Conservation (phyloP, 2,329 filamentous ascomycete genomes). For the Hymenoscyphus infarciens region DNA sequence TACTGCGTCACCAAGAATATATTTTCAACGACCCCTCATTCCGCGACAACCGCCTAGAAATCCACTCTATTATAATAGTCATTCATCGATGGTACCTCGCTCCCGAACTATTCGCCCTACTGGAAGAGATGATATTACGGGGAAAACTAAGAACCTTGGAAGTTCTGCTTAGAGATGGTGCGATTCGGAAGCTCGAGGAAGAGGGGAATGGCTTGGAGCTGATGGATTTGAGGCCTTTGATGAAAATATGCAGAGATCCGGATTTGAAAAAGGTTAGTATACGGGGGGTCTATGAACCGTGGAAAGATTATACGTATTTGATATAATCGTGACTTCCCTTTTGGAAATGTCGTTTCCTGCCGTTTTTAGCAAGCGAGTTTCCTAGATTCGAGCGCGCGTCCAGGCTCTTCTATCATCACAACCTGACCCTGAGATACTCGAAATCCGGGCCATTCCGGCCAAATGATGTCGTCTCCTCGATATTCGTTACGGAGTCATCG, state of each 20-base stretch:
- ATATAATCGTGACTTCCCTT: not conserved
- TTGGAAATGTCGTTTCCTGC: not conserved
- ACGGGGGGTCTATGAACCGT: not conserved
- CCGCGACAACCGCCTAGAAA: slow-evolving; percentile 19
- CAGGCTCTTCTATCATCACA: not conserved
- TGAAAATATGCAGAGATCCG: not conserved
- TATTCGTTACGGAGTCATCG: not conserved
- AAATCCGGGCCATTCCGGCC: not conserved
- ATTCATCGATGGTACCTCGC: slow-evolving; percentile 25
- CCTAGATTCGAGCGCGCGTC: not conserved
- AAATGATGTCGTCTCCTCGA: not conserved
- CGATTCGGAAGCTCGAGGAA: not conserved
- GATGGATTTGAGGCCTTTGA: not conserved
- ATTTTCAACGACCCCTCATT: slow-evolving; percentile 25
- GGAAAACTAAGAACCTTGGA: slow-evolving; percentile 29
- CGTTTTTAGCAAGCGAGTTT: not conserved
- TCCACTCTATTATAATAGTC: slow-evolving; percentile 20
- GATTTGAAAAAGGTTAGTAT: slow-evolving; percentile 3
- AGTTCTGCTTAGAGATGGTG: slow-evolving; percentile 12
- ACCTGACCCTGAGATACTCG: not conserved
- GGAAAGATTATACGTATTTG: not conserved
- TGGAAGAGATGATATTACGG: slow-evolving; percentile 30
- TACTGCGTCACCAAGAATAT: slow-evolving; percentile 19
- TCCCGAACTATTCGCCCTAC: slow-evolving; percentile 22
- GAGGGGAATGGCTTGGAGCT: no score